Conservation (phyloP, 2,329 filamentous ascomycete genomes). For the Epichloe coenophiala region DNA sequence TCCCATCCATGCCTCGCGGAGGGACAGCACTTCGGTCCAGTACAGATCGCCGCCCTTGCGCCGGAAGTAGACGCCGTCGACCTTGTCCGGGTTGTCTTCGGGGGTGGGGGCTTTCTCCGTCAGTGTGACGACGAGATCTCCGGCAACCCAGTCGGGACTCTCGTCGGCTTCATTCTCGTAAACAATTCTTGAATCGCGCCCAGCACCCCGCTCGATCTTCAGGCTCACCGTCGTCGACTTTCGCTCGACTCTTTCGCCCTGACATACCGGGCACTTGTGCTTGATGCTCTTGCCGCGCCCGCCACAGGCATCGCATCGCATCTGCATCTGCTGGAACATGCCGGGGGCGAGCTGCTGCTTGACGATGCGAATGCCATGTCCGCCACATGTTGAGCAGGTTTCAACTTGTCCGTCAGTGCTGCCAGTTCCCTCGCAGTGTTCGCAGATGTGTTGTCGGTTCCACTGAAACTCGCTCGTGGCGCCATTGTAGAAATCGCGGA, state of each 20-base stretch:
- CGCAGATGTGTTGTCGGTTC: conserved; percentile 92
- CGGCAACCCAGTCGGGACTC: conserved; percentile 83
- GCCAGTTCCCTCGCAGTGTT: conserved; percentile 76
- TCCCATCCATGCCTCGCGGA: conserved; percentile 95
- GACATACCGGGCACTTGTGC: conserved; percentile 70
- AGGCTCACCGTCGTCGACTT: conserved; percentile 58
- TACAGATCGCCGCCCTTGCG: conserved; percentile 76
- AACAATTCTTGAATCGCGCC: conserved; percentile 57
- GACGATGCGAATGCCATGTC: conserved; percentile 71
- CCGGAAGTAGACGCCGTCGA: conserved; percentile 85
- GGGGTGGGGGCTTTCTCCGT: conserved; percentile 59
- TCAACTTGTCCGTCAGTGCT: conserved; percentile 73
- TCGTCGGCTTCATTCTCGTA: conserved; percentile 97
- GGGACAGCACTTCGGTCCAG: conserved; percentile 80
- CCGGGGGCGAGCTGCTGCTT: conserved; percentile 90
- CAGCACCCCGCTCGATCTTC: conserved; percentile 63
- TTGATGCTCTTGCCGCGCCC: conserved; percentile 82
- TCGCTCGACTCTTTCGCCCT: conserved; percentile 64
- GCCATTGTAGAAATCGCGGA: conserved; percentile 89
- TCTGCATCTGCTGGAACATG: conserved; percentile 97
- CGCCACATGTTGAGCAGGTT: conserved; percentile 61
- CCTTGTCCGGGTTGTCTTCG: conserved; percentile 55
- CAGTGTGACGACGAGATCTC: conserved; percentile 73
- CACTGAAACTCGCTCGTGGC: conserved; percentile 74
- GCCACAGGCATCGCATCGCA: conserved; percentile 74